Conservation (phyloP, 2,329 filamentous ascomycete genomes). For the Colletotrichum lentis region DNA sequence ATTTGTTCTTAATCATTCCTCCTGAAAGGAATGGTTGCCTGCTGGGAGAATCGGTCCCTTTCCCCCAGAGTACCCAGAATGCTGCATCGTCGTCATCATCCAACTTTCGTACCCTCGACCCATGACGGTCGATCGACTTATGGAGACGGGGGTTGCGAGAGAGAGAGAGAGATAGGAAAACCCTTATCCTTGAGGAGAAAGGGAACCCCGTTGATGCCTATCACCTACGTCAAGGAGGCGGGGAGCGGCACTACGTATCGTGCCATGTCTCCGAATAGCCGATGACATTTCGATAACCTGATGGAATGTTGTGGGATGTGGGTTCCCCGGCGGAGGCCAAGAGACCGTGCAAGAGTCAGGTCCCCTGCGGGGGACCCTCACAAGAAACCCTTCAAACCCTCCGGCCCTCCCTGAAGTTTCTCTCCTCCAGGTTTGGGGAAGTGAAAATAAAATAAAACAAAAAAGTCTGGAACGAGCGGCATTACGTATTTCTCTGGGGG, state of each 20-base stretch:
- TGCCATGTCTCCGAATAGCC: not conserved
- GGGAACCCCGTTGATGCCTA: not conserved
- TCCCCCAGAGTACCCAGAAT: not conserved
- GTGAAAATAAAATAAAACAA: not conserved
- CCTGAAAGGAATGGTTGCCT: not conserved
- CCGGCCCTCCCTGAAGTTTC: constrained; percentile 1
- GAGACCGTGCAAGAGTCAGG: constrained; percentile 13
- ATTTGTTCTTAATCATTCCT: not conserved
- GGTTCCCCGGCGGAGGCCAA: not conserved
- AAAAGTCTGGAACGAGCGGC: constrained; percentile 31
- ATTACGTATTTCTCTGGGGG: constrained; percentile 34
- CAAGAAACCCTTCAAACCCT: not conserved
- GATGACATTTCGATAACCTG: constrained; percentile 10
- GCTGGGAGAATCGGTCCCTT: not conserved
- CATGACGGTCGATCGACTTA: not conserved
- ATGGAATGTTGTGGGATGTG: constrained; percentile 18
- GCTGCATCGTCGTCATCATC: not conserved
- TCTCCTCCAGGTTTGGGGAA: not conserved
- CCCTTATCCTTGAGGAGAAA: not conserved
- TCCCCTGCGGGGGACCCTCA: not conserved
- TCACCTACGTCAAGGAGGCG: constrained; percentile 1
- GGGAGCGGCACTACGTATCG: not conserved
- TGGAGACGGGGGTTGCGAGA: not conserved
- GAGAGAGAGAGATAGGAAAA: not conserved
- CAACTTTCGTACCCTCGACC: not conserved